Base-by-base conservation (phyloP, 2,329 filamentous ascomycete species). In the Colletotrichum sp. region DNA sequence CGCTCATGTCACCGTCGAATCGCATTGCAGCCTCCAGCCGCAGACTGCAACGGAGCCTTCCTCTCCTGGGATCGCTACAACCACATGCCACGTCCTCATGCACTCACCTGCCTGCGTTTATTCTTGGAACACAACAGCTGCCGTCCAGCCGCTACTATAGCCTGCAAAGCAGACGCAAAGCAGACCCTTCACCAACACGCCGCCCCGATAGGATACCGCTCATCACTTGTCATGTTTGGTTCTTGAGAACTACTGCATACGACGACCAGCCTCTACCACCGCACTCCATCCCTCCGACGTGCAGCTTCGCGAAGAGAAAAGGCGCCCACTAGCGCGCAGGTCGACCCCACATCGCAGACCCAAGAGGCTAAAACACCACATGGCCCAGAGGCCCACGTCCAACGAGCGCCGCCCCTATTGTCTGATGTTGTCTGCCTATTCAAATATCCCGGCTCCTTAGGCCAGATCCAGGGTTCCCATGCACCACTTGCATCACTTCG, bases 341-440 rank as follows among this genome's bases (percentile, higher is more conserved):
- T 32, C 30, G 13, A 70, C 71, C 75, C 75, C 75, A 76, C 75
- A 71, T 30, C n/a, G 66, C 75, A 66, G 62, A 67, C 65, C 44
- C 36, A 39, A 55, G 70, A 68, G 73, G 73, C 73, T 75, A 73
- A 75, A 73, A 68, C 39, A 68, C 70, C 70, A 75, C 70, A 75
- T 75, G 70, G 73, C 44, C 52, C 59, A 65, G 32, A 59, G 64
- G 63, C 55, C 55, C 34, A 39, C 26, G 59, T 36, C 44, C 57
- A 62, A 67, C 62, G 24, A 62, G n/a, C 26, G 48, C n/a, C 18
- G 48, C 44, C 36, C 68, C 68, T 62, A 32, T 44, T 63, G 69
- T 63, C 68, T 60, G 68, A 57, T 75, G n/a, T 73, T 52, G 48
- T 52, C 62, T 62, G 52, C 68, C 60, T 52, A 22, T 57, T 18